These are phyloP conservation scores for Leccinum subtestaceum DNA, from an alignment of 768 basidiomycete species.

Conservation along the genomic window DNA sequence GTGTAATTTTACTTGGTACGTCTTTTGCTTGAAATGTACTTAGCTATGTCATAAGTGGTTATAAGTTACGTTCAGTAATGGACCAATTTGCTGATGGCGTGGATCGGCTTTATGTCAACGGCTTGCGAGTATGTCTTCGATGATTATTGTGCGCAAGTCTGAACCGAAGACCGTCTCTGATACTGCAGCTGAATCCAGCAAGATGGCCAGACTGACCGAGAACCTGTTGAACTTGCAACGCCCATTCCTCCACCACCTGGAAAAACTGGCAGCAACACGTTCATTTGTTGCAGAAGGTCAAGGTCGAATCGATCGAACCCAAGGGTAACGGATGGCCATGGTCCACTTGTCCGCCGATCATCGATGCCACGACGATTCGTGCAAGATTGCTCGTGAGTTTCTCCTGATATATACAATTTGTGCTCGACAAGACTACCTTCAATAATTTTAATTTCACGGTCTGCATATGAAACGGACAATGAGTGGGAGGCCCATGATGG, in stretches of 20 bases:
- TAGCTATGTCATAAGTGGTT: too few species aligned
- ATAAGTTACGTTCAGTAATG: too few species aligned
- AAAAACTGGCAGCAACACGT: slow-evolving; percentile 43
- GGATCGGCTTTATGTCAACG: slow-evolving; percentile 27
- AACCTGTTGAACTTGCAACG: slow-evolving; percentile 86
- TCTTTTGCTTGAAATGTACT: too few species aligned
- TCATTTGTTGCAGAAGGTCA: slow-evolving; percentile 66
- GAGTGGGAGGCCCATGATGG: too few species aligned
- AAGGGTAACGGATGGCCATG: slow-evolving; percentile 73
- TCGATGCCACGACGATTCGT: slow-evolving; percentile 57
- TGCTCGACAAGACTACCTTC: background rate
- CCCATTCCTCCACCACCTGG: slow-evolving; percentile 67
- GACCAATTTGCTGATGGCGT: background rate
- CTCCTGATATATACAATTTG: background rate
- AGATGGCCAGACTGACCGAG: slow-evolving; percentile 87
- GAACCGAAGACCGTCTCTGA: too few species aligned
- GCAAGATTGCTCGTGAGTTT: slow-evolving; percentile 70
- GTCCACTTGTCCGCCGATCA: slow-evolving; percentile 58
- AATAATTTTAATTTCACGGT: slow-evolving; percentile 24
- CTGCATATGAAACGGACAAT: too few species aligned
- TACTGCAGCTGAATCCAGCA: slow-evolving; percentile 27
- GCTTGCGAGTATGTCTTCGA: background rate
- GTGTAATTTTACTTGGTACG: too few species aligned
- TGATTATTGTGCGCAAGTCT: slow-evolving; percentile 3
- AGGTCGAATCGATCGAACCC: slow-evolving; percentile 66